A percentile compares a stretch with the other conserved stretches of the same genome.
Conservation (phyloP, 768 basidiomycete species). For the Suillus ampliporus region DNA sequence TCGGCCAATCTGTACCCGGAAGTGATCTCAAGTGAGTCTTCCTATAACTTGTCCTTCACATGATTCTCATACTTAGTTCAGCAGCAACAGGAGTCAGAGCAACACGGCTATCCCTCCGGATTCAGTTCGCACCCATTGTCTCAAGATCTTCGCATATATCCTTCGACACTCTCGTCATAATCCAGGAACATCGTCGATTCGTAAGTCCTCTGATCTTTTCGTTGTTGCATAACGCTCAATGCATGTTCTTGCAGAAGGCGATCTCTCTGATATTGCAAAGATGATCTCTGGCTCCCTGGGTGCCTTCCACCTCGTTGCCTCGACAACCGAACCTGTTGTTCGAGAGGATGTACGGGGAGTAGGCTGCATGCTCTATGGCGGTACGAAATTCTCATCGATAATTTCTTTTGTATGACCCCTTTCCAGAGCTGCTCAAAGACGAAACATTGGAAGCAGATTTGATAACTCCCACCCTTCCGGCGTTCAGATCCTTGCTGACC, state of each 20-base stretch:
- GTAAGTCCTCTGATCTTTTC: conserved; percentile 40
- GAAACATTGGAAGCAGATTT: conserved; percentile 82
- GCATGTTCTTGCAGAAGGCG: conserved; percentile 48
- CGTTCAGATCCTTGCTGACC: conserved; percentile 77
- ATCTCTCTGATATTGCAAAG: conserved; percentile 58
- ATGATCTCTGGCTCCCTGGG: conserved; percentile 69
- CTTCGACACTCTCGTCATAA: conserved; percentile 73
- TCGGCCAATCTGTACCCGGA: conserved; percentile 35
- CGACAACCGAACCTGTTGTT: conserved; percentile 56
- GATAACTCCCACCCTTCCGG: conserved; percentile 79
- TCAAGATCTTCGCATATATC: conserved; percentile 83
- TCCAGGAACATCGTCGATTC: conserved; percentile 53
- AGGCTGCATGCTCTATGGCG: conserved; percentile 78
- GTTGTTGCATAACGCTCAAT: conserved; percentile 14
- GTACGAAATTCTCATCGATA: conserved; percentile 41
- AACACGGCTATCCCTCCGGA: conserved; percentile 40
- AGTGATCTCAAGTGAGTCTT: conserved; percentile 25
- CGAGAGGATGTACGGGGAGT: conserved; percentile 82
- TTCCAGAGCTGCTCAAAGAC: conserved; percentile 79
- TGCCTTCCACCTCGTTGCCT: conserved; percentile 64
- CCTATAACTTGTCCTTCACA: conserved; percentile 7
- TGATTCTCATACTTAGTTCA: background rate
- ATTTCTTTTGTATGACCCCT: conserved; percentile 17
- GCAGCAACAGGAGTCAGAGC: conserved; percentile 37
- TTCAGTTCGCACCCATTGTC: conserved; percentile 63